Conservation (phyloP, 805 yeast genomes). For the Barnettozyma wickerhamii region DNA sequence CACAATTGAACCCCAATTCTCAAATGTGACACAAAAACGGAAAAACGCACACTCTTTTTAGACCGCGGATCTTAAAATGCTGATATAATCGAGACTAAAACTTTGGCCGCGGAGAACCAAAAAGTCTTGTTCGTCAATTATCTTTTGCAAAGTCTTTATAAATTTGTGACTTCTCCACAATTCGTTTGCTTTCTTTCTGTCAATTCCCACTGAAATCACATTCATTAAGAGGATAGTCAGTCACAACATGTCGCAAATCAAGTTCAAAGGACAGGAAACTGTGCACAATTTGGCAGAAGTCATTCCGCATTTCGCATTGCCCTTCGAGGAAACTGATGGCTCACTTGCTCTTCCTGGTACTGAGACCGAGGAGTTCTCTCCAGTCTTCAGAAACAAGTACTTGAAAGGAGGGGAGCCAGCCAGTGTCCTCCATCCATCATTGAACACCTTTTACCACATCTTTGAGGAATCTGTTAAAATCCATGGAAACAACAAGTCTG, state of each 20-base stretch:
- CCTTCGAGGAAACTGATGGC: constrained; percentile 17
- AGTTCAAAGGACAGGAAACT: constrained; percentile 2
- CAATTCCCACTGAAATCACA: too few species aligned
- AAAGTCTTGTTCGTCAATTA: too few species aligned
- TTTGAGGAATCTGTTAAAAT: constrained; percentile 38
- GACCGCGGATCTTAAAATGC: too few species aligned
- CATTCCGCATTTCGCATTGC: constrained; percentile 15
- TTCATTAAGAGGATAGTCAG: too few species aligned
- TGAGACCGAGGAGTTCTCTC: constrained; percentile 41
- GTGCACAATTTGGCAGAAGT: constrained; percentile 12
- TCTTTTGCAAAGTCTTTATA: too few species aligned
- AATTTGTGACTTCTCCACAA: too few species aligned
- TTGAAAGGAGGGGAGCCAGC: constrained; percentile 29
- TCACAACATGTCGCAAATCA: constrained; percentile 11
- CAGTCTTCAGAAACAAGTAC: constrained; percentile 43
- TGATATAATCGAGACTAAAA: too few species aligned
- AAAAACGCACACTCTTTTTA: too few species aligned
- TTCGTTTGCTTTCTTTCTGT: too few species aligned
- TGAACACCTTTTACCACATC: constrained; percentile 41
- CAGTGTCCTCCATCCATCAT: constrained; percentile 36
- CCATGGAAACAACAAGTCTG: constrained; percentile 36
- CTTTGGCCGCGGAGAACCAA: too few species aligned
- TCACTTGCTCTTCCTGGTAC: constrained; percentile 22
- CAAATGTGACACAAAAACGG: too few species aligned
- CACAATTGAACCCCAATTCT: too few species aligned